These are phyloP conservation scores for Nothophaeocryptopus gaeumannii DNA, from an alignment of 2,329 filamentous ascomycete genomes.

Conservation along the genomic window DNA sequence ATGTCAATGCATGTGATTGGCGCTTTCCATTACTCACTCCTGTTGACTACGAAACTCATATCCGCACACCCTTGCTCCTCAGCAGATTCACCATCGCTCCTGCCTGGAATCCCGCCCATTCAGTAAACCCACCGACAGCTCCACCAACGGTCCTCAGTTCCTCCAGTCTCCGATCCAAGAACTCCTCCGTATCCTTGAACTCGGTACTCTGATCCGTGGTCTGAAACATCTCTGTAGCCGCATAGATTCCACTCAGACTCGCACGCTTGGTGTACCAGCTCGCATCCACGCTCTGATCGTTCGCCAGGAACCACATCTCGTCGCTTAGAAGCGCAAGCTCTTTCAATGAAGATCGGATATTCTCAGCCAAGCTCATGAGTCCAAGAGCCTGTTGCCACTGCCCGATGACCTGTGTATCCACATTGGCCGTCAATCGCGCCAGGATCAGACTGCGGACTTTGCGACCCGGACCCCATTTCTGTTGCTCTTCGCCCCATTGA, in stretches of 20 bases:
- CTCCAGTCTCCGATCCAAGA: conserved; percentile 71
- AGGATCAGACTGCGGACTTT: conserved; percentile 72
- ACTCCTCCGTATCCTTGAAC: conserved; percentile 75
- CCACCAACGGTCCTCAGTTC: conserved; percentile 65
- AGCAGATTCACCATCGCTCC: conserved; percentile 75
- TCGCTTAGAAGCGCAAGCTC: conserved; percentile 83
- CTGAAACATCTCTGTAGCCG: conserved; percentile 82
- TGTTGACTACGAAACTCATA: conserved; percentile 50
- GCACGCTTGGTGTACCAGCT: conserved; percentile 81
- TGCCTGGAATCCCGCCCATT: conserved; percentile 81
- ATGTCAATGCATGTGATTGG: neutral
- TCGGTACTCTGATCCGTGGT: conserved; percentile 74
- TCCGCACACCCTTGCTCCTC: conserved; percentile 80
- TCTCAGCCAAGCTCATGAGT: conserved; percentile 80
- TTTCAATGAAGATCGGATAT: conserved; percentile 69
- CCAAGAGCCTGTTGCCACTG: conserved; percentile 90
- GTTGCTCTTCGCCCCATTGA: conserved; percentile 43
- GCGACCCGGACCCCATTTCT: conserved; percentile 44
- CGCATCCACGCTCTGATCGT: conserved; percentile 76
- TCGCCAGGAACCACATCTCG: conserved; percentile 85
- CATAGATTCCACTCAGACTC: conserved; percentile 64
- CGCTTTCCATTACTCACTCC: neutral
- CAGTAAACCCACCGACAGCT: conserved; percentile 61
- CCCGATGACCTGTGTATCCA: conserved; percentile 58
- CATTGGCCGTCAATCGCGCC: conserved; percentile 74